Conservation (phyloP, 345 rosid species). For the Syzygium grande region DNA sequence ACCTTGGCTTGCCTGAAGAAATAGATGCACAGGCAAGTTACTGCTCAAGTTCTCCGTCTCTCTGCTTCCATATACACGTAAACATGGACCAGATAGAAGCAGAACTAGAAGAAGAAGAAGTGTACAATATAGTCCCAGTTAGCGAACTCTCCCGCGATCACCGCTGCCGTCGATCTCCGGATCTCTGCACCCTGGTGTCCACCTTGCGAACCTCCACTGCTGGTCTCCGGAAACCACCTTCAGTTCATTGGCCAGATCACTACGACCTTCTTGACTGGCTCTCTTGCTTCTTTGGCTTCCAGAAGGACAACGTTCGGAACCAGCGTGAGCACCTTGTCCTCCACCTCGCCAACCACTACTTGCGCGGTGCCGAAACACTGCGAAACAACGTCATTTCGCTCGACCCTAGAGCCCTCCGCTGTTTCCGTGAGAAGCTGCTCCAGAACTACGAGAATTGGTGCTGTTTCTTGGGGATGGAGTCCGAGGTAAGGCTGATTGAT, state of each 20-base stretch:
- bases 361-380: slow-evolving; percentile 43
- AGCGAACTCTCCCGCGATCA: slow-evolving; percentile 42
- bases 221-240: slow-evolving; percentile 54
- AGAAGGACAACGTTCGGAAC: slow-evolving; percentile 60
- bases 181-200: slow-evolving; percentile 57
- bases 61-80: neutral
- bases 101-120: neutral
- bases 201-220: slow-evolving; percentile 36
- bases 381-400: slow-evolving; percentile 41
- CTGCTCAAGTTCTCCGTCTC: neutral
- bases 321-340: slow-evolving; percentile 92
- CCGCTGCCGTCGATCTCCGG: slow-evolving; percentile 59
- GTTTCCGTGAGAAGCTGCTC: slow-evolving; percentile 53
- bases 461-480: slow-evolving; percentile 40
- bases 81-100: neutral
- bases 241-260: neutral
- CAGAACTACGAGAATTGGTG: slow-evolving; percentile 72
- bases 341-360: slow-evolving; percentile 73
- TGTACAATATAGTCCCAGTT: slow-evolving; percentile 72
- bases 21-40: neutral
- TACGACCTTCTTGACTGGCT: slow-evolving; percentile 87
- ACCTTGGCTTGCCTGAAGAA: neutral
- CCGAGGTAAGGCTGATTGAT: slow-evolving; percentile 29
- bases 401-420: neutral
- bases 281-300: slow-evolving; percentile 48